phyloP scores from a whole-genome alignment of 306 rosid genomes.

The Amphicarpaea edgeworthii region DNA sequence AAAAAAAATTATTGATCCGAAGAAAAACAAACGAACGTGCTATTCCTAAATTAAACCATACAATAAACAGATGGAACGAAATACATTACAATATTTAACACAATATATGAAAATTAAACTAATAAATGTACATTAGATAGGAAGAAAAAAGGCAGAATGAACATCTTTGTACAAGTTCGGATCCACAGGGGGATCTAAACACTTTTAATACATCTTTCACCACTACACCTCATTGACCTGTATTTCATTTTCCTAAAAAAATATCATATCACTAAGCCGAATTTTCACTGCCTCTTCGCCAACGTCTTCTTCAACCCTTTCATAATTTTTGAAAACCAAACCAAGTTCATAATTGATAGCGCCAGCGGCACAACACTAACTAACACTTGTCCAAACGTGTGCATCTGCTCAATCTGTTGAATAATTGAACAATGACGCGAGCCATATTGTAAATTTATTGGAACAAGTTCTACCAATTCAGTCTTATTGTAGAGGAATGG shows the following conservation, averaged over 20 bases:
- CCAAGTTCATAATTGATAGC: conserved; percentile 82
- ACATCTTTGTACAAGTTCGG: conserved; percentile 51
- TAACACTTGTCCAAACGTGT: conserved; percentile 61
- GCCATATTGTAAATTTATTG: not conserved
- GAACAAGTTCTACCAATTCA: not conserved
- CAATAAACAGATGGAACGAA: not conserved
- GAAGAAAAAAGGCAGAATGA: conserved; percentile 34
- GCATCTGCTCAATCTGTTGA: conserved; percentile 79
- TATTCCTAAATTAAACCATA: too few species aligned
- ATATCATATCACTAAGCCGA: conserved; percentile 15
- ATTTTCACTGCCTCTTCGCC: conserved; percentile 80
- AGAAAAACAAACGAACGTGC: too few species aligned
- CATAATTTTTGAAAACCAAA: conserved; percentile 86
- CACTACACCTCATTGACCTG: conserved; percentile 31
- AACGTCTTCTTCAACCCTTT: conserved; percentile 88
- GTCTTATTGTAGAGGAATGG: not conserved
- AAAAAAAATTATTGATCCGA: too few species aligned
- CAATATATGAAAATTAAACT: conserved; percentile 22
- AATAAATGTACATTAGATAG: conserved; percentile 38
- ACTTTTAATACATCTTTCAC: conserved; percentile 36
- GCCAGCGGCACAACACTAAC: conserved; percentile 73
- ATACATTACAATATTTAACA: not conserved
- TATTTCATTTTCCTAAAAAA: conserved; percentile 43
- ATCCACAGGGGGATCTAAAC: conserved; percentile 53
- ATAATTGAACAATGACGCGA: conserved; percentile 22